Conservation (phyloP, 257 asterid genomes). For the Prunella vulgaris region DNA sequence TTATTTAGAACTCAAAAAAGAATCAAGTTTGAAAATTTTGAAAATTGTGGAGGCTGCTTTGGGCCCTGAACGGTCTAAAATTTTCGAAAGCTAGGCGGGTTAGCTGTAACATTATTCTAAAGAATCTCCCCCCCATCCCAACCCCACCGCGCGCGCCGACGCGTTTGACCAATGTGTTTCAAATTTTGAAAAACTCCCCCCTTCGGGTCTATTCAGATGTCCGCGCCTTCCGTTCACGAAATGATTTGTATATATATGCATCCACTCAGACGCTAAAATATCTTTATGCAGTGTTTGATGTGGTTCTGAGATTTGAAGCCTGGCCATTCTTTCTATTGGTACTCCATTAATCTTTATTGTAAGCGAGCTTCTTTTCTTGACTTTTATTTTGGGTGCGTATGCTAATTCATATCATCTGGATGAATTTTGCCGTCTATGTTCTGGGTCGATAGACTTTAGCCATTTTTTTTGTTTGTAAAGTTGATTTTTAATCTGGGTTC, state of each 20-base stretch:
- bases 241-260: neutral
- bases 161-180: constrained; percentile 21
- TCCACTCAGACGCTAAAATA: neutral
- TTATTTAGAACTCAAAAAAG: neutral
- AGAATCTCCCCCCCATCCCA: neutral
- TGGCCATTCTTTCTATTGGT: neutral
- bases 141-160: neutral
- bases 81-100: constrained; percentile 43
- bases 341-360: constrained; percentile 8
- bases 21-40: constrained; percentile 5
- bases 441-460: neutral
- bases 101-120: neutral
- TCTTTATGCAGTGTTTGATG: neutral
- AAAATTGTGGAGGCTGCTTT: neutral
- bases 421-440: neutral
- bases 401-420: neutral
- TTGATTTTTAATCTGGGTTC: constrained; percentile 8
- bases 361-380: constrained; percentile 24
- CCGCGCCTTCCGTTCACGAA: constrained; percentile 12
- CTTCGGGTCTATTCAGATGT: constrained; percentile 16
- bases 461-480: neutral
- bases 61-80: constrained; percentile 42
- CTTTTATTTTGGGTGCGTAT: neutral
- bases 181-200: constrained; percentile 45
- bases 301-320: constrained; percentile 14